Evolutionary conservation across 768 basidiomycete species (phyloP).

Genomic region (Lactarius hengduanensis): DNA sequence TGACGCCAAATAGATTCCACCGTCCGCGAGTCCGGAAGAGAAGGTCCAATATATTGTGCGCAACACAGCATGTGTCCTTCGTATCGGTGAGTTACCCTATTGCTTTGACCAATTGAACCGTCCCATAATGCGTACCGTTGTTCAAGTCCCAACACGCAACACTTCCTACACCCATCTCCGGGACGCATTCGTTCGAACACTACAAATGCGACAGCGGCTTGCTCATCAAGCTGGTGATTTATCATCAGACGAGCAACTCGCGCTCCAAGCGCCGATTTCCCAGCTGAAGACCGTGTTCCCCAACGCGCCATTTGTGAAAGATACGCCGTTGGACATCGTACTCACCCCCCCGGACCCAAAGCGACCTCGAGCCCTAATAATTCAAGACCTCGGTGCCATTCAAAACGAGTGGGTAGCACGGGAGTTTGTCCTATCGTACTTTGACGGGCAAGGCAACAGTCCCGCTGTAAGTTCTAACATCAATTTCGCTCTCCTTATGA

Average conservation of each 20-base stretch:
- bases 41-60: slow-evolving; percentile 67
- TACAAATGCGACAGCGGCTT: slow-evolving; percentile 58
- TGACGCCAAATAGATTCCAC: slow-evolving; percentile 46
- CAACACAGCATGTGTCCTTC: slow-evolving; percentile 67
- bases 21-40: slow-evolving; percentile 58
- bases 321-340: slow-evolving; percentile 65
- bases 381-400: slow-evolving; percentile 70
- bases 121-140: slow-evolving; percentile 9
- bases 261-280: slow-evolving; percentile 60
- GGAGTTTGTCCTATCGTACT: slow-evolving; percentile 72
- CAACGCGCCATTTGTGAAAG: slow-evolving; percentile 62
- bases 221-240: slow-evolving; percentile 52
- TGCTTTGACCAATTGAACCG: background rate
- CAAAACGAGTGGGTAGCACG: slow-evolving; percentile 74
- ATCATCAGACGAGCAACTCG: slow-evolving; percentile 56
- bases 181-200: slow-evolving; percentile 77
- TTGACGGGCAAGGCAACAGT: slow-evolving; percentile 67
- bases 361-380: slow-evolving; percentile 54
- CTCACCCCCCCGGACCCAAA: slow-evolving; percentile 53
- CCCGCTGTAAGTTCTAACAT: slow-evolving; percentile 54
- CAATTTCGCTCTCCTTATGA: background rate
- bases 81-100: slow-evolving; percentile 54
- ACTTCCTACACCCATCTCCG: slow-evolving; percentile 79
- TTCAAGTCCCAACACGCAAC: slow-evolving; percentile 71
- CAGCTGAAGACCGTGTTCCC: slow-evolving; percentile 78